phyloP scores from a whole-genome alignment of 129 eudicot species.

The Glebionis coronaria region DNA sequence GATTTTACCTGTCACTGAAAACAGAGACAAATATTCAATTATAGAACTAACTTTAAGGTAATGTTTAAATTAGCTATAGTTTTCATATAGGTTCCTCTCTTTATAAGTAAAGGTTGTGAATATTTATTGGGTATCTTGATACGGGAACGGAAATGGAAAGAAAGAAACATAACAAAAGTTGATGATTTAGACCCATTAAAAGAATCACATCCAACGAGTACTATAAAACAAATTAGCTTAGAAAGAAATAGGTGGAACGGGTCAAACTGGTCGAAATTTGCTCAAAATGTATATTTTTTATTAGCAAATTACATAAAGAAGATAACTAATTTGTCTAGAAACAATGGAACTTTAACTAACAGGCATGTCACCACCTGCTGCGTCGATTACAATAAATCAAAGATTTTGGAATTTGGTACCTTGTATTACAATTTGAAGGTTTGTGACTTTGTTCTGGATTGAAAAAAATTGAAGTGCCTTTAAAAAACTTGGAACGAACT shows the following conservation, averaged over 20 bases:
- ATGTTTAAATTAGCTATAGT: background rate
- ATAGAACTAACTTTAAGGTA: background rate
- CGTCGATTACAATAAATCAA: too few relatives aligned
- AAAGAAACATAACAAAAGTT: too few relatives aligned
- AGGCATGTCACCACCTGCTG: too few relatives aligned
- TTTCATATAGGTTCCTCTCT: background rate
- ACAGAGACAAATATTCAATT: background rate
- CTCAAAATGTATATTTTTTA: background rate
- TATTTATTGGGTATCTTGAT: background rate
- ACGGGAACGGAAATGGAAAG: background rate
- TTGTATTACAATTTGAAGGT: too few relatives aligned
- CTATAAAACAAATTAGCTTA: too few relatives aligned
- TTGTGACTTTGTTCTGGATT: too few relatives aligned
- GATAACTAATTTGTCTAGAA: too few relatives aligned
- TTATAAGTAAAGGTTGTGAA: background rate
- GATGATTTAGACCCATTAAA: background rate
- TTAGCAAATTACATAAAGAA: too few relatives aligned
- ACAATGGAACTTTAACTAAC: too few relatives aligned
- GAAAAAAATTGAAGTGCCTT: too few relatives aligned
- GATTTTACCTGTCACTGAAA: slow-evolving; percentile 88
- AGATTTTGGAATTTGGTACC: too few relatives aligned
- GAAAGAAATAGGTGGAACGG: background rate
- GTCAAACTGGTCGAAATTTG: background rate
- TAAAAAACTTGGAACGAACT: too few relatives aligned
- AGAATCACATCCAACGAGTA: background rate